phyloP scores from a whole-genome alignment of 2,329 filamentous ascomycete genomes.

The Curvularia spicifera region DNA sequence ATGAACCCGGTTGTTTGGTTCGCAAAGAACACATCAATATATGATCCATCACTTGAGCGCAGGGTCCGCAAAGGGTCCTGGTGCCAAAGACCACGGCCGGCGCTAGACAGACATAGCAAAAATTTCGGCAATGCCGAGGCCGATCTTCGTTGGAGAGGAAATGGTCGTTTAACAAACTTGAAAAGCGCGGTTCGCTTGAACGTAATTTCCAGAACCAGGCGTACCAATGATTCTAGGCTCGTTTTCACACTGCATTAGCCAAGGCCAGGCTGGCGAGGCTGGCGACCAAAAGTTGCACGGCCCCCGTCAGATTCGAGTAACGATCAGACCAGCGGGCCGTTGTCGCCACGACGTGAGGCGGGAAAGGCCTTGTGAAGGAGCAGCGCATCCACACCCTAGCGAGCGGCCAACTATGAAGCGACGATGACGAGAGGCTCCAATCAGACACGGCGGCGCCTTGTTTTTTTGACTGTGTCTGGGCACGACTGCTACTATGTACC shows the following conservation, averaged over 20 bases:
- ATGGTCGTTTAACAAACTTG: background rate
- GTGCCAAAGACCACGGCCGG: constrained; percentile 1
- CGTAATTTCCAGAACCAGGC: constrained; percentile 12
- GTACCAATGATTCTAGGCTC: constrained; percentile 7
- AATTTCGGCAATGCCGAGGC: constrained; percentile 12
- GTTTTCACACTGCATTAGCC: constrained; percentile 17
- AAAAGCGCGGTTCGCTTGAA: constrained; percentile 5
- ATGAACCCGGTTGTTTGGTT: constrained; percentile 14
- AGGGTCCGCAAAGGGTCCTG: constrained; percentile 7
- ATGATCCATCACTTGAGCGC: background rate
- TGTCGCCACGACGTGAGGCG: constrained; percentile 27
- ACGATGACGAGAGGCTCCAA: constrained; percentile 14
- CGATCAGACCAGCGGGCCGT: constrained; percentile 35
- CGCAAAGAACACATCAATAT: constrained; percentile 6
- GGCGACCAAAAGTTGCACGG: constrained; percentile 20
- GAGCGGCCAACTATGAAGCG: constrained; percentile 11
- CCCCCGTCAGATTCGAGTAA: constrained; percentile 16
- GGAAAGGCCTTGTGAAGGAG: constrained; percentile 29
- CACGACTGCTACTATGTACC: constrained; percentile 9
- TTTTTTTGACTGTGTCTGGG: constrained; percentile 4
- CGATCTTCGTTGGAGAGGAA: background rate
- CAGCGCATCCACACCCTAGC: constrained; percentile 14
- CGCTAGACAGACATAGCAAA: constrained; percentile 12
- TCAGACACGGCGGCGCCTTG: constrained; percentile 8
- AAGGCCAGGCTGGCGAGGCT: constrained; percentile 20